Evolutionary conservation across 2,329 filamentous ascomycete species (phyloP).

Genomic region (Paraphoma chrysanthemicola): DNA sequence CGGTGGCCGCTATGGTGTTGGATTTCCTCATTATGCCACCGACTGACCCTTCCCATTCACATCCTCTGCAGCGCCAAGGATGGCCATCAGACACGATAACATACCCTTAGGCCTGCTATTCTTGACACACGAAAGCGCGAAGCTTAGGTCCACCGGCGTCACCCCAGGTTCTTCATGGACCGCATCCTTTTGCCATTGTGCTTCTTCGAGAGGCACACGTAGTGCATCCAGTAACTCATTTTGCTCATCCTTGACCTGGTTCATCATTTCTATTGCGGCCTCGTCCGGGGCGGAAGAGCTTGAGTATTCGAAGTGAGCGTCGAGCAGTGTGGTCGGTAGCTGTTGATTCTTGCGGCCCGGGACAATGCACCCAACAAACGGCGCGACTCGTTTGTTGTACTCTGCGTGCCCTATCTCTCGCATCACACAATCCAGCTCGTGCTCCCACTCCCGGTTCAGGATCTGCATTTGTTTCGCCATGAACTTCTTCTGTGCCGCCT

Average conservation of each 20-base stretch:
- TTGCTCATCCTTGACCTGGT: background rate
- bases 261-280: background rate
- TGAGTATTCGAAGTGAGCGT: background rate
- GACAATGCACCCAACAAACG: conserved; percentile 24
- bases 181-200: background rate
- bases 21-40: no score
- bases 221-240: conserved; percentile 18
- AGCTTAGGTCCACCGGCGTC: conserved; percentile 13
- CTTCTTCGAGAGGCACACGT: conserved; percentile 1
- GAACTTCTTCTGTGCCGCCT: conserved; percentile 17
- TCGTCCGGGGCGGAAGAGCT: background rate
- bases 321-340: background rate
- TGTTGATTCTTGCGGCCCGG: conserved; percentile 14
- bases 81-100: no score
- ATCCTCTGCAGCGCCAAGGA: no score
- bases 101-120: no score
- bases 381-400: conserved; percentile 16
- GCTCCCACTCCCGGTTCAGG: conserved; percentile 16
- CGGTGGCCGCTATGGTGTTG: no score
- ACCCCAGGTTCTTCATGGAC: background rate
- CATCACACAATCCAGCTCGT: conserved; percentile 7
- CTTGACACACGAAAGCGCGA: conserved; percentile 7
- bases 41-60: no score
- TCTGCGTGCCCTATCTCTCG: background rate
- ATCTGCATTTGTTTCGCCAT: conserved; percentile 20